Base-by-base conservation (phyloP, 179 eudicot species). In the Sideroxylon spinosum region DNA sequence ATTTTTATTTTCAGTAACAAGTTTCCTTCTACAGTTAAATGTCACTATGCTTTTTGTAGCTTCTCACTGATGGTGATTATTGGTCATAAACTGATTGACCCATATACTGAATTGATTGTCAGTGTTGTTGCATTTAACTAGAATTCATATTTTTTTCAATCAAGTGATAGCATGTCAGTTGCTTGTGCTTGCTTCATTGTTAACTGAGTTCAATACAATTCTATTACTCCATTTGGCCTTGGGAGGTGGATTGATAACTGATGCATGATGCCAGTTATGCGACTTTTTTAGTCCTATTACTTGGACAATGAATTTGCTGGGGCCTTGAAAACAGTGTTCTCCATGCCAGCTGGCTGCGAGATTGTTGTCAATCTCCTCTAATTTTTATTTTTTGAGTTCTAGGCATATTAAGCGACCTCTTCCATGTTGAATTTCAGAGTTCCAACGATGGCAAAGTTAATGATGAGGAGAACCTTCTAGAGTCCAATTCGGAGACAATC, bases 401-500 rank as follows among this genome's bases (percentile, higher is more conserved):
- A 50, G 49, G 7, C 44, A n/a, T 11, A 28, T 28, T 73, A 5
- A 4, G 55, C 53, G 73, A 64, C 37, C 63, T 48, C 14, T 14
- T 49, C 9, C 46, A 4, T 25, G 48, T 75, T n/a, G 37, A 74
- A 17, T 82, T 71, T 59, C 86, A 93, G 98, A 86, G 82, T 79
- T 75, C 71, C 68, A 78, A 64, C 62, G 89, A 81, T 28, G 57
- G 71, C 16, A 85, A 84, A 76, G 83, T 68, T 25, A 57, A 63
- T 12, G 81, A 81, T 3, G 84, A 78, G 13, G 82, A 78, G 71
- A 75, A 76, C 69, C 55, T 93, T 81, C 88, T 93, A 71, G 83
- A 82, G 28, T 90, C 87, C 14, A 88, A 89, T 62, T 76, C 82
- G 7, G 98, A 95, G 88, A 85, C 75, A 74, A 84, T 79, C 72